These are phyloP conservation scores for Fusarium pseudograminearum DNA, from an alignment of 2,329 filamentous ascomycete species.

Conservation along the genomic window DNA sequence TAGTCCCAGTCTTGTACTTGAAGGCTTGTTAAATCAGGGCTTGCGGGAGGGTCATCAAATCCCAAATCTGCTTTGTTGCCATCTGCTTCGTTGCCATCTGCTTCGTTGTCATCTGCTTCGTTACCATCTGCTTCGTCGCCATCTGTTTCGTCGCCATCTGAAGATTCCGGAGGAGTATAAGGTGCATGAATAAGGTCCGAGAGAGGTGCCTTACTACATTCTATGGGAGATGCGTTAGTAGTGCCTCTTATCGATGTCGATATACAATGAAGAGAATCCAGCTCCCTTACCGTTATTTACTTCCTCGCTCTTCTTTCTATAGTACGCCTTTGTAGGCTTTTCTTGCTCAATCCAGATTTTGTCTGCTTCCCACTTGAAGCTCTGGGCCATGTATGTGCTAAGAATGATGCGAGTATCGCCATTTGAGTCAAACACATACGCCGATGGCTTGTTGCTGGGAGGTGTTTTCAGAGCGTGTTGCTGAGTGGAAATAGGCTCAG, in stretches of 20 bases:
- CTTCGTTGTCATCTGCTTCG: too few species aligned
- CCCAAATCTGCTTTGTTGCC: rapidly evolving
- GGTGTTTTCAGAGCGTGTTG: rapidly evolving
- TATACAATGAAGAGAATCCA: not conserved
- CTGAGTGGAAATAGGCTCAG: rapidly evolving
- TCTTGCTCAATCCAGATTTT: not conserved
- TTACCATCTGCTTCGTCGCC: too few species aligned
- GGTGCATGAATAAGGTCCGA: rapidly evolving
- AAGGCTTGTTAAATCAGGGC: rapidly evolving
- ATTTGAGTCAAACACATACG: not conserved
- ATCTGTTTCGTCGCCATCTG: rapidly evolving
- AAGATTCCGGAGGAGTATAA: rapidly evolving
- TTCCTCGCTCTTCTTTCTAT: not conserved
- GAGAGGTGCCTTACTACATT: not conserved
- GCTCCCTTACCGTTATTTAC: not conserved
- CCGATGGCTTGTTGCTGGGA: not conserved
- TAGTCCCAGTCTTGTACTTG: rapidly evolving
- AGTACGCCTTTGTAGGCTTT: not conserved
- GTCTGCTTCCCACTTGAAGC: not conserved
- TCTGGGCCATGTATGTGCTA: rapidly evolving
- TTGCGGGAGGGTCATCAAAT: rapidly evolving
- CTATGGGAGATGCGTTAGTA: rapidly evolving
- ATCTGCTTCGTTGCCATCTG: rapidly evolving
- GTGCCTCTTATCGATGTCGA: rapidly evolving
- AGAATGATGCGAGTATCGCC: conserved; percentile 7